Evolutionary conservation across 2,329 filamentous ascomycete species (phyloP), one percentile per base, ranked within the genome.

Genomic region (Thermoascus crustaceus): DNA sequence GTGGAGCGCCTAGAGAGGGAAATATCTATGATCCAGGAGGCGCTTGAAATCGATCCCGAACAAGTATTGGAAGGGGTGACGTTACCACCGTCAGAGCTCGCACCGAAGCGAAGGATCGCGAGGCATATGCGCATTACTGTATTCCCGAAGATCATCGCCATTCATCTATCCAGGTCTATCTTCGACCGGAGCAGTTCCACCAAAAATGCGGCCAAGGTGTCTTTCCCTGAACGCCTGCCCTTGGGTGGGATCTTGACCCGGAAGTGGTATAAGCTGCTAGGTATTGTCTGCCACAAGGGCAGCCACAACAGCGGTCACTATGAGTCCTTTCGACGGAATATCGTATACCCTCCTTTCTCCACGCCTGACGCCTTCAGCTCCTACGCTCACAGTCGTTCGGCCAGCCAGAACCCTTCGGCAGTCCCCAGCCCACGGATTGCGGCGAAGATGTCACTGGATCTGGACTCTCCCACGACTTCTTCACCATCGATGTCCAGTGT

Each of bases 241-340:
- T 67, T 98, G 3, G 91, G 91, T 1, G 79, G 86, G 1, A 67
- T 96, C 16, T 63, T 91, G 27, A 75, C 82, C 38, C 79, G 82
- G 52, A 82, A 79, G 44, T 82, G 76, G 54, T 98, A 95, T 62
- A 85, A 80, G 50, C 70, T 98, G 4, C 73, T 94, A 0, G 86
- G 82, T 8, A 76, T 94, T 22, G 86, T 98, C 22, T 94, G 85
- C 14, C 91, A 98, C 57, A 94, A 94, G 53, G 91, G 91, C 23
- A 93, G 85, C 43, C 91, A 98, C 57, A 82, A 94, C 54, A 94
- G 87, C 50, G 91, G 91, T 1, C 91, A 98, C 56, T 98, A 98
- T 64, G 91, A 98, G 59, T 89, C 87, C 1, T 96, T 96, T 60
- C 76, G 91, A 21, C 76, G 91, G 23, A 91, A 96, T 60, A 82